Evolutionary conservation across 306 rosid genomes (phyloP).

Genomic region (Cicer yamashitae): DNA sequence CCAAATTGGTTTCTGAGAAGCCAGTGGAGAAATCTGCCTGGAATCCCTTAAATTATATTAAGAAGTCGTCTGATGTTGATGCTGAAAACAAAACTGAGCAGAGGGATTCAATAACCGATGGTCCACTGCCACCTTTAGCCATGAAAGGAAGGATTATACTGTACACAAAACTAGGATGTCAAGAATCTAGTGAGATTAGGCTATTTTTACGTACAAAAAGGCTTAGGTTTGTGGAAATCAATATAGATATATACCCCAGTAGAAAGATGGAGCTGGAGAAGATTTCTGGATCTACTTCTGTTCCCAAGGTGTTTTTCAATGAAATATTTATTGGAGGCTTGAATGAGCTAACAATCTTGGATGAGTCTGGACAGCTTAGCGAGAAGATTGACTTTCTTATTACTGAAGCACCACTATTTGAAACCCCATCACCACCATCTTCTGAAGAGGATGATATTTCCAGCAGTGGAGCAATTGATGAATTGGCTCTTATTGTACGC

Average conservation of each 20-base stretch:
- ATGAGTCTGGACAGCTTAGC: slow-evolving; percentile 72
- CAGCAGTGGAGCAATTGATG: slow-evolving; percentile 70
- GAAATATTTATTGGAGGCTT: slow-evolving; percentile 80
- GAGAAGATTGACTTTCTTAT: slow-evolving; percentile 86
- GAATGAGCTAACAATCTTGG: slow-evolving; percentile 64
- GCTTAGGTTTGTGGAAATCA: slow-evolving; percentile 81
- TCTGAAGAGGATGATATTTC: slow-evolving; percentile 88
- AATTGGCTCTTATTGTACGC: slow-evolving; percentile 68
- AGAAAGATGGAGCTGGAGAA: slow-evolving; percentile 82
- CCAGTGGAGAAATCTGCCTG: slow-evolving; percentile 60
- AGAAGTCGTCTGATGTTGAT: slow-evolving; percentile 55
- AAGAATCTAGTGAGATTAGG: slow-evolving; percentile 74
- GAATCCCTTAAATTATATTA: slow-evolving; percentile 78
- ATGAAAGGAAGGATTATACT: slow-evolving; percentile 81
- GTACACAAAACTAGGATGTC: slow-evolving; percentile 80
- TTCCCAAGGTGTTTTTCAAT: slow-evolving; percentile 86
- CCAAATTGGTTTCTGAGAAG: slow-evolving; percentile 60
- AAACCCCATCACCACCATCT: slow-evolving; percentile 81
- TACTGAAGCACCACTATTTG: slow-evolving; percentile 66
- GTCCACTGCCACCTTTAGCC: slow-evolving; percentile 43
- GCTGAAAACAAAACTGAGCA: slow-evolving; percentile 52
- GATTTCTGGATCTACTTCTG: slow-evolving; percentile 70
- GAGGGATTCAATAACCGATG: slow-evolving; percentile 49
- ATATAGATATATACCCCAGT: slow-evolving; percentile 74
- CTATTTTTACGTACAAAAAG: slow-evolving; percentile 64